Percentiles rank a stretch among this genome's conserved stretches.
phyloP scores from a whole-genome alignment of 352 stramenopile genomes.

The Phytophthora pistaciae region DNA sequence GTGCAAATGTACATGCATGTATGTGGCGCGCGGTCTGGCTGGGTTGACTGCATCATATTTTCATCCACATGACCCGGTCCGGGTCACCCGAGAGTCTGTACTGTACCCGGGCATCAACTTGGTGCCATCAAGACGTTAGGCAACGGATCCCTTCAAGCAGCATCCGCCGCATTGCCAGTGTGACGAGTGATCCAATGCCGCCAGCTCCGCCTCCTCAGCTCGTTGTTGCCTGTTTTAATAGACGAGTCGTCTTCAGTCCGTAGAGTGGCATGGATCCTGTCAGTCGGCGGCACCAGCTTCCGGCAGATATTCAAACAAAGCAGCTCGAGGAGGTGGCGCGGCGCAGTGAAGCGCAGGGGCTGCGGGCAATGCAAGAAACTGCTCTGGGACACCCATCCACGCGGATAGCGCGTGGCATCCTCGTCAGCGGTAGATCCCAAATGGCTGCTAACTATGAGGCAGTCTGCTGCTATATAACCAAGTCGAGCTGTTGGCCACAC shows the following conservation, averaged over 20 bases:
- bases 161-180: neutral
- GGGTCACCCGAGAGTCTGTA: too few species aligned
- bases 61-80: too few species aligned
- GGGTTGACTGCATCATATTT: too few species aligned
- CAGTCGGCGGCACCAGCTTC: constrained; percentile 17
- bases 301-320: neutral
- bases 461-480: too few species aligned
- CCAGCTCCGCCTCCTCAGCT: neutral
- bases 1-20: too few species aligned
- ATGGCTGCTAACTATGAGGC: too few species aligned
- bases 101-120: too few species aligned
- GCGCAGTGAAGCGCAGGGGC: neutral
- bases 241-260: neutral
- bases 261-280: constrained; percentile 36
- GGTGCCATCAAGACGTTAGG: constrained; percentile 8
- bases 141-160: constrained; percentile 40
- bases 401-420: neutral
- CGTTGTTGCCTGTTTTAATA: neutral
- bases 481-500: too few species aligned
- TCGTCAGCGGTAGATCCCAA: neutral
- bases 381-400: constrained; percentile 12
- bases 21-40: too few species aligned
- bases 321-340: neutral
- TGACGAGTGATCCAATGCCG: neutral
- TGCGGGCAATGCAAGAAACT: constrained; percentile 24